Conservation (phyloP, 2,329 filamentous ascomycete species). For the Apiospora sp. region DNA sequence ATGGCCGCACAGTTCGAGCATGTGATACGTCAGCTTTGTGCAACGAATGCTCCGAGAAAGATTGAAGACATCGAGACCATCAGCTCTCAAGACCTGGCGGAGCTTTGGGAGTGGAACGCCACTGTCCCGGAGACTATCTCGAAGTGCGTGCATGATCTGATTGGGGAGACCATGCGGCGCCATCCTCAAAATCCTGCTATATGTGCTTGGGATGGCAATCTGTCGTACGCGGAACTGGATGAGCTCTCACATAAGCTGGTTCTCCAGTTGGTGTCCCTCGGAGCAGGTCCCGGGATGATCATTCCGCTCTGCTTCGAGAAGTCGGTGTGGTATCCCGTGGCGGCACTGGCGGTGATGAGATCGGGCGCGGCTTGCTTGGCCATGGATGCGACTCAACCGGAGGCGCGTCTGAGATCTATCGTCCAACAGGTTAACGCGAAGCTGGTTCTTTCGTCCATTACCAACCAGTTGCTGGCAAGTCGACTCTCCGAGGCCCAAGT, state of each 20-base stretch:
- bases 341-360: constrained; percentile 16
- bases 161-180: background rate
- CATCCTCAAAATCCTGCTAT: background rate
- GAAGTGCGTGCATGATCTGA: background rate
- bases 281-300: background rate
- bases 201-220: background rate
- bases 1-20: constrained; percentile 22
- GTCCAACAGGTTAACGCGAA: background rate
- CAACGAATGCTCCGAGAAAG: background rate
- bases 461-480: background rate
- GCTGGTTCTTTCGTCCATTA: background rate
- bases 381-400: too few relatives aligned
- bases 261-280: constrained; percentile 1
- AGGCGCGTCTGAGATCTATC: too few relatives aligned
- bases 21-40: constrained; percentile 2
- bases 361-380: constrained; percentile 19
- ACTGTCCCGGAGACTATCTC: background rate
- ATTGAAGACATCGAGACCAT: constrained; percentile 1
- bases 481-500: background rate
- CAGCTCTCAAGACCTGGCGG: background rate
- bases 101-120: constrained; percentile 22
- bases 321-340: constrained; percentile 22
- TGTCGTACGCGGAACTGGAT: constrained; percentile 2
- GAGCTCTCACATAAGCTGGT: background rate
- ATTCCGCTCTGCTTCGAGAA: constrained; percentile 18